These are phyloP conservation scores for Boletus coccyginus DNA, from an alignment of 768 basidiomycete genomes.

Conservation along the genomic window DNA sequence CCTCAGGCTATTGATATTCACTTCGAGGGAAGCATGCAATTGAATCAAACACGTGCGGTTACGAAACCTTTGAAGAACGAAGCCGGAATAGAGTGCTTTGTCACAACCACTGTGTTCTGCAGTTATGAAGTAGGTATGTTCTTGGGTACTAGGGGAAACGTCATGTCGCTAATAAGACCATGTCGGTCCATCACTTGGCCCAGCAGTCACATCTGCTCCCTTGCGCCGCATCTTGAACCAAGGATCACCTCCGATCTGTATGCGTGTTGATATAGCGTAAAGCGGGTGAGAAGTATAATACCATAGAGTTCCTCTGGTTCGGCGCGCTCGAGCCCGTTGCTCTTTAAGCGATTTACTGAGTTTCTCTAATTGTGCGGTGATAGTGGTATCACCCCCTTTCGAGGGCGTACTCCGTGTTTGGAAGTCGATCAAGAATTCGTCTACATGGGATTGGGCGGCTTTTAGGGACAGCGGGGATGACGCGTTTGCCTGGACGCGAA, in stretches of 20 bases:
- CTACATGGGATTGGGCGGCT: slow-evolving; percentile 39
- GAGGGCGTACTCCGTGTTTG: slow-evolving; percentile 44
- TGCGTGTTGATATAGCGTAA: not conserved
- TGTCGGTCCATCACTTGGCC: not conserved
- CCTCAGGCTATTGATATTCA: not conserved
- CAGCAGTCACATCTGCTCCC: not conserved
- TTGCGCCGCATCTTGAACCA: not conserved
- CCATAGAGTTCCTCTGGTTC: slow-evolving; percentile 4
- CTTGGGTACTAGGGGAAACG: not conserved
- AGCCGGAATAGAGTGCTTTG: not conserved
- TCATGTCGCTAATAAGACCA: not conserved
- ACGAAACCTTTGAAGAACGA: not conserved
- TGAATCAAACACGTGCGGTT: not conserved
- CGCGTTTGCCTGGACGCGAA: slow-evolving; percentile 42
- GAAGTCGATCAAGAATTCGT: slow-evolving; percentile 49
- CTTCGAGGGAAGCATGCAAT: not conserved
- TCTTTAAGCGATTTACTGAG: slow-evolving; percentile 51
- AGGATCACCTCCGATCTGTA: not conserved
- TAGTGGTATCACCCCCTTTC: slow-evolving; percentile 52
- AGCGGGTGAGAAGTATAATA: not conserved
- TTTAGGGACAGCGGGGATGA: slow-evolving; percentile 39
- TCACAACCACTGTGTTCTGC: not conserved
- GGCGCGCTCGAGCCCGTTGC: slow-evolving; percentile 35
- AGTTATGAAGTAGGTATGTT: not conserved
- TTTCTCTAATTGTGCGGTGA: slow-evolving; percentile 60